These are phyloP conservation scores for Artomyces pyxidatus DNA, from an alignment of 768 basidiomycete species.

Conservation along the genomic window DNA sequence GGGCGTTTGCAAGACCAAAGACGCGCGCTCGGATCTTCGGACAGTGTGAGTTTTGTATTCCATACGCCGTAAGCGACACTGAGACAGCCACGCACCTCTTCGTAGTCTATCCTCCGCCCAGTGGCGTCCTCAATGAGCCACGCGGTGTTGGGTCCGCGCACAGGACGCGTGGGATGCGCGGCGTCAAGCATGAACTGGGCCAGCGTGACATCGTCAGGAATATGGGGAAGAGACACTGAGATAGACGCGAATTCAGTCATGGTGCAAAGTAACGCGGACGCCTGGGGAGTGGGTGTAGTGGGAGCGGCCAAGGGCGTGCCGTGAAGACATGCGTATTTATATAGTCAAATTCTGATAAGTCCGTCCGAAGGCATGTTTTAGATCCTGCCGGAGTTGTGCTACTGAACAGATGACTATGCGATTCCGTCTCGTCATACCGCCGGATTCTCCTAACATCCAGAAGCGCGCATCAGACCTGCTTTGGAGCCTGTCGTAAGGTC, in stretches of 20 bases:
- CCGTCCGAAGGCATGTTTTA: too few relatives aligned
- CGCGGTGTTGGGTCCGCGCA: conserved; percentile 15
- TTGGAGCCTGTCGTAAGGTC: too few relatives aligned
- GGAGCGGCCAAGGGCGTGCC: too few relatives aligned
- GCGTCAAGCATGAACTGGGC: conserved; percentile 18
- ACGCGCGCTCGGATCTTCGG: conserved; percentile 28
- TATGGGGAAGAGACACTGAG: conserved; percentile 1
- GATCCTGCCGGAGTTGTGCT: too few relatives aligned
- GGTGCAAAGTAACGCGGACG: conserved; percentile 3
- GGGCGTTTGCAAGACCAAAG: conserved; percentile 30
- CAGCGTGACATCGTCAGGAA: conserved; percentile 20
- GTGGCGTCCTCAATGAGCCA: conserved; percentile 37
- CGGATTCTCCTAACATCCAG: too few relatives aligned
- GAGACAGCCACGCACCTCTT: conserved; percentile 28
- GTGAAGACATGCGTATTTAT: too few relatives aligned
- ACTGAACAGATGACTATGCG: too few relatives aligned
- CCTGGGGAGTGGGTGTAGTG: too few relatives aligned
- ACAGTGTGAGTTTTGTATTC: background rate
- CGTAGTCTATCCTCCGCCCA: conserved; percentile 25
- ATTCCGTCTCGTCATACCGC: too few relatives aligned
- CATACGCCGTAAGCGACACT: background rate
- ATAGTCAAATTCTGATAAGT: too few relatives aligned
- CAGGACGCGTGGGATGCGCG: conserved; percentile 13
- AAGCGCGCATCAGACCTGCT: too few relatives aligned
- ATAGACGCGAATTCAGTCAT: conserved; percentile 13